Base-by-base conservation (phyloP, 257 asterid species). In the Solanum arcanum region DNA sequence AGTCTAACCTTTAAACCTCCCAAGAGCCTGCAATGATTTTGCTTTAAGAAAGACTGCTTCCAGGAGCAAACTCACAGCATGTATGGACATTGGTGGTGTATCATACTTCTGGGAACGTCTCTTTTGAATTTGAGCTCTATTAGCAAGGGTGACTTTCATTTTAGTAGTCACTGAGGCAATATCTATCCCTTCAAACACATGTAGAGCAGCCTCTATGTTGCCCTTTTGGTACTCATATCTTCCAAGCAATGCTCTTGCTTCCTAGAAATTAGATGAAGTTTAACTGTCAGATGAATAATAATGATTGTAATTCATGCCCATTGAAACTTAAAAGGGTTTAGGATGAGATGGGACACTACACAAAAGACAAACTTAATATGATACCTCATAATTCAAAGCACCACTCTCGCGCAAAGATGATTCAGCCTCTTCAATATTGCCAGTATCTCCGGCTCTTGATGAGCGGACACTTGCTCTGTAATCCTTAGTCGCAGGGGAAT, bases 211-310 rank as follows among this genome's bases (percentile, higher is more conserved):
- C 94, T 97, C 98, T 84, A 94, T 84, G 86, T 97, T 97, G 31
- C 98, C 98, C 84, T 93, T 97, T 81, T 97, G 99, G 90, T 92
- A 94, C 90, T 97, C 99, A 49, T 91, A 94, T 89, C 99, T 91
- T 88, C 99, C 99, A 87, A 97, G 90, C 89, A 97, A 86, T 14
- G 99, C 98, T 87, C 99, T 95, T 31, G 98, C 99, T 94, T 97
- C 99, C 99, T 97, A 94, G 66, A 90, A 86, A 77, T 84, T 86
- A 76, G 44, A 49, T 49, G 31, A 10, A 11, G 44, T 18, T 49
- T 49, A 81, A 81, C 46, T 49, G 46, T 49, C 69, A 31, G 7
- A 81, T 29, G 85, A 52, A 52, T 52, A 52, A 52, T 52, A 8
- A 81, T 31, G 20, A 81, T 49, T 49, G 46, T 11, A 81, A 29